phyloP scores from a whole-genome alignment of 1,284 basidiomycete genomes.

The Anthracocystis panici-leucophaei region DNA sequence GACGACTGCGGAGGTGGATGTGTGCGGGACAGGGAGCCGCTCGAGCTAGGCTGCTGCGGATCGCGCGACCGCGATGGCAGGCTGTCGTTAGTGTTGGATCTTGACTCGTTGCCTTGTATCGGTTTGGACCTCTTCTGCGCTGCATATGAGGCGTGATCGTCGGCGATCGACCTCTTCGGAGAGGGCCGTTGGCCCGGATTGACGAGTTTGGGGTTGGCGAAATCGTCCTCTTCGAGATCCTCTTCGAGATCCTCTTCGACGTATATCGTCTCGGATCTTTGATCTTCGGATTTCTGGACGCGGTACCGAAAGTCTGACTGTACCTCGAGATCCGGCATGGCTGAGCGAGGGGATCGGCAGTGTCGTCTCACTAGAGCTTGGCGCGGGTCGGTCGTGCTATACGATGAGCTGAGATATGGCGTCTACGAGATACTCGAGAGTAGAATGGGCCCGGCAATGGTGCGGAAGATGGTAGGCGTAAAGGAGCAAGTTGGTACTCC shows the following conservation, averaged over 20 bases:
- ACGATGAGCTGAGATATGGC: no score
- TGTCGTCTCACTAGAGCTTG: no score
- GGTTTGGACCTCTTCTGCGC: conserved; percentile 16
- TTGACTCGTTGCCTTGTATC: neutral
- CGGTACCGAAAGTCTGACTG: conserved; percentile 9
- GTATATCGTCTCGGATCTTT: conserved; percentile 23
- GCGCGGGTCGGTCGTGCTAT: no score
- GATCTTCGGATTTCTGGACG: conserved; percentile 9
- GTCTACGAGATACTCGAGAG: no score
- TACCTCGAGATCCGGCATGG: neutral
- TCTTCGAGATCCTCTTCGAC: conserved; percentile 21
- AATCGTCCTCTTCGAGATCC: conserved; percentile 26
- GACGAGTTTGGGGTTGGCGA: conserved; percentile 12
- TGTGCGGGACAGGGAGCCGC: conserved; percentile 8
- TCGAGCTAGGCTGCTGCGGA: conserved; percentile 22
- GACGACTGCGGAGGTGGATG: neutral
- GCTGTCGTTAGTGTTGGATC: neutral
- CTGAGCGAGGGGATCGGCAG: neutral
- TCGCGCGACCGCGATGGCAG: conserved; percentile 5
- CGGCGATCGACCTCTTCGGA: conserved; percentile 15
- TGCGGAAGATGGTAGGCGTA: no score
- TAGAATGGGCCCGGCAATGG: no score
- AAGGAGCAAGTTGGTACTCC: no score
- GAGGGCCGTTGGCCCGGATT: conserved; percentile 8
- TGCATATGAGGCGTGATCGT: neutral